phyloP scores from a whole-genome alignment of 805 yeast genomes.

The Ogataea nitratoaversa region DNA sequence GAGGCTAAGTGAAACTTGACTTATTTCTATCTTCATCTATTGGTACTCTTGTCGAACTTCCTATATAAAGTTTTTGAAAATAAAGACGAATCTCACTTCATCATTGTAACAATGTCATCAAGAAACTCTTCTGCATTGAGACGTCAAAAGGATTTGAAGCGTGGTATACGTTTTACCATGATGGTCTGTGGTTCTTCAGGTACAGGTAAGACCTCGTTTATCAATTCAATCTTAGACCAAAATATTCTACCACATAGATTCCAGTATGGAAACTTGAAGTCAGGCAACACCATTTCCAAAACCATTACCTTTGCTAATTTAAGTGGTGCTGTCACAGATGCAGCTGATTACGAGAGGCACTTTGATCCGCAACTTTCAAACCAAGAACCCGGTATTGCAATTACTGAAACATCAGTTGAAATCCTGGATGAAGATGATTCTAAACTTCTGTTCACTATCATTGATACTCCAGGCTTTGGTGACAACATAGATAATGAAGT shows the following conservation, averaged over 20 bases:
- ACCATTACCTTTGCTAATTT: constrained; percentile 58
- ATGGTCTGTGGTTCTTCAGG: constrained; percentile 73
- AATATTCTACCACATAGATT: constrained; percentile 58
- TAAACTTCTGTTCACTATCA: constrained; percentile 48
- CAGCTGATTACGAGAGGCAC: constrained; percentile 51
- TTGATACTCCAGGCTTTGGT: constrained; percentile 61
- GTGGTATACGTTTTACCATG: constrained; percentile 70
- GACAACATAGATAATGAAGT: constrained; percentile 57
- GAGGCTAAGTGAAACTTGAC: no score
- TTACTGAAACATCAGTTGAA: constrained; percentile 62
- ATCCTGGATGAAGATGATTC: constrained; percentile 58
- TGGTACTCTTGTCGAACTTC: no score
- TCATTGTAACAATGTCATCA: constrained; percentile 12
- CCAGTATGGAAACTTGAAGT: constrained; percentile 32
- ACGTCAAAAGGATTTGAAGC: constrained; percentile 62
- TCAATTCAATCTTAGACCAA: constrained; percentile 63
- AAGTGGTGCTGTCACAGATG: constrained; percentile 49
- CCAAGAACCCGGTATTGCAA: constrained; percentile 71
- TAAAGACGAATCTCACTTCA: no score
- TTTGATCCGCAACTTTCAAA: constrained; percentile 60
- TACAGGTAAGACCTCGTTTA: constrained; percentile 73
- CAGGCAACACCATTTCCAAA: constrained; percentile 32
- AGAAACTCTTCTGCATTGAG: constrained; percentile 33
- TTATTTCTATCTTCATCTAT: no score
- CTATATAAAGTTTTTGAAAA: no score